phyloP scores from a whole-genome alignment of 495 filamentous ascomycete species.

The Aspergillus panamensis region DNA sequence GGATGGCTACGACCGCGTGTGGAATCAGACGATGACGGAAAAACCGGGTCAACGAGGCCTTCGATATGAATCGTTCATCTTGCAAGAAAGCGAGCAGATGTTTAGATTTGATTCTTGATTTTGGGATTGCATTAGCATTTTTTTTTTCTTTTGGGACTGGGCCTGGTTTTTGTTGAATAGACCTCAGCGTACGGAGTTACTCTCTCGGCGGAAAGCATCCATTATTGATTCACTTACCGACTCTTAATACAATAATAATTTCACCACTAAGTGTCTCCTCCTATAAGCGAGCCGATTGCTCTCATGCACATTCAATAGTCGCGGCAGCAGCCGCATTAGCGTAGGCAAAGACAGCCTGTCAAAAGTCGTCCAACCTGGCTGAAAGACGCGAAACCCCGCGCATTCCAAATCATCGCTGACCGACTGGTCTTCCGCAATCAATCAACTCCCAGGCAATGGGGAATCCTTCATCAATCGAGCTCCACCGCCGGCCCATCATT shows the following conservation, averaged over 20 bases:
- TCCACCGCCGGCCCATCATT: slow-evolving; percentile 2
- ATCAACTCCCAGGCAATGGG: no score
- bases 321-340: no score
- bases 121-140: neutral
- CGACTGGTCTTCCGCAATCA: neutral
- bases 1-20: slow-evolving; percentile 44
- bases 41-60: slow-evolving; percentile 25
- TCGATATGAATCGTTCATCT: slow-evolving; percentile 41
- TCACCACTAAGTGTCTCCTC: neutral
- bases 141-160: neutral
- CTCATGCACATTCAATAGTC: no score
- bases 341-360: no score
- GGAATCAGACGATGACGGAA: slow-evolving; percentile 30
- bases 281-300: no score
- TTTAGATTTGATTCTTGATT: slow-evolving; percentile 26
- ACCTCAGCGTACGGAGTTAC: neutral
- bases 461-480: neutral
- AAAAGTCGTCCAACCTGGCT: no score
- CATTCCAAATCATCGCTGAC: neutral
- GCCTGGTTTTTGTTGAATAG: neutral
- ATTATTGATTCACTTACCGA: neutral
- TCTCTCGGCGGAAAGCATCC: neutral
- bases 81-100: slow-evolving; percentile 35
- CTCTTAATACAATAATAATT: neutral
- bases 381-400: no score